Percentiles rank a stretch among this genome's conserved stretches.
Evolutionary conservation across 2,329 filamentous ascomycete species (phyloP).

Genomic region (Metarhizium sp.): DNA sequence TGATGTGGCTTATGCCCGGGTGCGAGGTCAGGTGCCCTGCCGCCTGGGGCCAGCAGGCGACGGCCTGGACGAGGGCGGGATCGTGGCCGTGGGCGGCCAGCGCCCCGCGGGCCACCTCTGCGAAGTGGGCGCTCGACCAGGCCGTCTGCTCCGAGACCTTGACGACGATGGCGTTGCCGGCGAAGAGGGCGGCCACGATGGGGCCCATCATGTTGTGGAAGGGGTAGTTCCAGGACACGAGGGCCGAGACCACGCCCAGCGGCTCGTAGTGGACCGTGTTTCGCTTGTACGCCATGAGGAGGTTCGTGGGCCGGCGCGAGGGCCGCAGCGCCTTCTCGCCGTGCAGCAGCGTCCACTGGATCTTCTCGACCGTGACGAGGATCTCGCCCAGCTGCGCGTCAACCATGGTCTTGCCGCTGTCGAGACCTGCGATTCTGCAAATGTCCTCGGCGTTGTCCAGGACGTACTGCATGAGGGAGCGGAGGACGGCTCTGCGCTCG

Average conservation of each 20-base stretch:
- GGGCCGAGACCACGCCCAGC: slow-evolving; percentile 81
- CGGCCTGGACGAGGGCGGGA: slow-evolving; percentile 69
- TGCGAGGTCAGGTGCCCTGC: slow-evolving; percentile 80
- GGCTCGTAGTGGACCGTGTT: slow-evolving; percentile 89
- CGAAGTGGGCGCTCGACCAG: slow-evolving; percentile 82
- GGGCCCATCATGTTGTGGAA: slow-evolving; percentile 94
- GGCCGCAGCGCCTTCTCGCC: slow-evolving; percentile 72
- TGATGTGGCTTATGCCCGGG: slow-evolving; percentile 75
- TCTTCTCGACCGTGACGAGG: slow-evolving; percentile 84
- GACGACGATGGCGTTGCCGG: slow-evolving; percentile 84
- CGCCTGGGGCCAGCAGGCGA: slow-evolving; percentile 80
- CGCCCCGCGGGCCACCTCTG: slow-evolving; percentile 67
- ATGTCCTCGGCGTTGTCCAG: slow-evolving; percentile 86
- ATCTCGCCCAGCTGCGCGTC: slow-evolving; percentile 94
- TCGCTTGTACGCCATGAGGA: slow-evolving; percentile 91
- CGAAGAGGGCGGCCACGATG: slow-evolving; percentile 81
- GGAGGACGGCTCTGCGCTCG: slow-evolving; percentile 69
- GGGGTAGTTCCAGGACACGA: slow-evolving; percentile 95
- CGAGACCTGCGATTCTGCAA: slow-evolving; percentile 74
- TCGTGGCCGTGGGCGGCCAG: slow-evolving; percentile 76
- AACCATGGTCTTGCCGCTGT: slow-evolving; percentile 93
- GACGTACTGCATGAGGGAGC: slow-evolving; percentile 71
- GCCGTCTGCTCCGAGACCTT: slow-evolving; percentile 94
- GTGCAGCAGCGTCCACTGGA: slow-evolving; percentile 88
- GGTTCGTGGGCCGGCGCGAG: slow-evolving; percentile 70